Conservation (phyloP, 140 eudicot genomes). For the Oenanthe javanica region DNA sequence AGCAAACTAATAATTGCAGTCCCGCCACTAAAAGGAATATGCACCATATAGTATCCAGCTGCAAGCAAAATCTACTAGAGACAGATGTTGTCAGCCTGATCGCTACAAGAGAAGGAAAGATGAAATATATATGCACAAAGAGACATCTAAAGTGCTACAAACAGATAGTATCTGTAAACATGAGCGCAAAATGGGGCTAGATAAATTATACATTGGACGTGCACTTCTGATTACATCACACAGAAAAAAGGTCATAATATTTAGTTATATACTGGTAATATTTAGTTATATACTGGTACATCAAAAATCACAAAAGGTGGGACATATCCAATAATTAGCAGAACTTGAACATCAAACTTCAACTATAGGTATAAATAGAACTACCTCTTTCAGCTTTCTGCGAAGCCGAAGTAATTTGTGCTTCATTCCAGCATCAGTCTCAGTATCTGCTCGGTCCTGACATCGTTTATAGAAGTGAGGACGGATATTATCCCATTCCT, state of each 20-base stretch:
- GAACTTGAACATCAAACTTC: background rate
- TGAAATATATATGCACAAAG: background rate
- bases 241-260: background rate
- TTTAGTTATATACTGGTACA: background rate
- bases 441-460: constrained; percentile 67
- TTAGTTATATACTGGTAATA: no score
- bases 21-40: background rate
- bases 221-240: background rate
- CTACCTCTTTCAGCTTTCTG: constrained; percentile 92
- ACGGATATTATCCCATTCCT: constrained; percentile 53
- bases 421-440: constrained; percentile 62
- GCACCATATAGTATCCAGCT: background rate
- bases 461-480: constrained; percentile 74
- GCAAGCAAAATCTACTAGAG: background rate
- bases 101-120: background rate
- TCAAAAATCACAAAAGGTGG: background rate
- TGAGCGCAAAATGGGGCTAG: background rate
- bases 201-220: background rate
- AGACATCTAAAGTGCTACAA: background rate
- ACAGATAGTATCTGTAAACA: background rate
- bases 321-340: background rate
- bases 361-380: background rate
- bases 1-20: background rate
- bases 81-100: background rate
- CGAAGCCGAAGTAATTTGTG: constrained; percentile 57